These are phyloP conservation scores for Lathyrus oleraceus DNA, from an alignment of 306 rosid species.

Conservation along the genomic window DNA sequence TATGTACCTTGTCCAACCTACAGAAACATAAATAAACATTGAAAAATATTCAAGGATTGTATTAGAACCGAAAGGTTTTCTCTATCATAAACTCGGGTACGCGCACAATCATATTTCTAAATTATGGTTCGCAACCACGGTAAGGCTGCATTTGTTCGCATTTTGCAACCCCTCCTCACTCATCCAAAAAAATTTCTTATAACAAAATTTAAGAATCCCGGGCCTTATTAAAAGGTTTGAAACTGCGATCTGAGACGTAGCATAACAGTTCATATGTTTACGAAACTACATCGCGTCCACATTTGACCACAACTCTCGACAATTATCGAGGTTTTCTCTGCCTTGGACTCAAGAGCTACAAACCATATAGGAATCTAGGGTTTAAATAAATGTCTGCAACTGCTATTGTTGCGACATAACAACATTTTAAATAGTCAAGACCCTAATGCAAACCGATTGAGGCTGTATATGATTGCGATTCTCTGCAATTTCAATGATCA, in stretches of 20 bases:
- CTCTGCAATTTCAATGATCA: background rate
- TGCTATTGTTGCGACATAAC: background rate
- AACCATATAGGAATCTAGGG: background rate
- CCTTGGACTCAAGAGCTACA: background rate
- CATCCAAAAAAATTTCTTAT: background rate
- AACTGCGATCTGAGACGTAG: background rate
- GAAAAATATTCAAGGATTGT: background rate
- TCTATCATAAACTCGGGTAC: background rate
- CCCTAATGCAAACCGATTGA: background rate
- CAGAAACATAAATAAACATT: background rate
- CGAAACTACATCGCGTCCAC: background rate
- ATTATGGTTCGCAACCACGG: background rate
- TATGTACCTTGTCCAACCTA: conserved; percentile 98
- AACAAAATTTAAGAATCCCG: background rate
- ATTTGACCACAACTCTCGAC: background rate
- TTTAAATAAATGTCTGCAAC: background rate
- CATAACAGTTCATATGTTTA: background rate
- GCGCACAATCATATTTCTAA: background rate
- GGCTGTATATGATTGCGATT: background rate
- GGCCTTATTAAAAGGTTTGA: background rate
- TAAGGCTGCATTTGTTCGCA: background rate
- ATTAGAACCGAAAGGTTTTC: background rate
- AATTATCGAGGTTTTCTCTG: background rate
- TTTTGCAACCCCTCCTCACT: background rate
- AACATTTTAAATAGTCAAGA: background rate